Evolutionary conservation across 2,329 filamentous ascomycete genomes (phyloP), one percentile per base, ranked within the genome.

Genomic region (Xylaria arbuscula): DNA sequence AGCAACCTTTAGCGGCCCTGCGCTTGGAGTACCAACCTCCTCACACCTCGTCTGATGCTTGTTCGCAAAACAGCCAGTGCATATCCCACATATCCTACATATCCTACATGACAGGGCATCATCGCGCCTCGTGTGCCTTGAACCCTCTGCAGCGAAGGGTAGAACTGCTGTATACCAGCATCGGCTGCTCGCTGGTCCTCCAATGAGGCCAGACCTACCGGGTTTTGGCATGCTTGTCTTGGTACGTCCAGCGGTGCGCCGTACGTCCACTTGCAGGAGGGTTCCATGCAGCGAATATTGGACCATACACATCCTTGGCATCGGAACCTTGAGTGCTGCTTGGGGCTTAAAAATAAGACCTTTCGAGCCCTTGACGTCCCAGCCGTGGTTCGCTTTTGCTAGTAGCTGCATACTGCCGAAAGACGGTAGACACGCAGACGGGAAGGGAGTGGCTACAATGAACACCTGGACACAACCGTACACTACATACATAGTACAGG

Each of bases 271-370:
- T 55, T 66, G 51, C 50, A 58, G 62, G 58, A 68, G 68, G 66
- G 64, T 66, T 66, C 65, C 70, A 70, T 70, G 70, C 70, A 72
- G 65, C 65, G 63, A 70, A 72, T 72, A 70, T 72, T 68, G 68
- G 36, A 64, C 68, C 60, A 55, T 55, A 62, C 63, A 48, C 56
- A 53, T 51, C 48, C 70, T 72, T 71, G 70, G 70, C 70, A 65
- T 72, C 70, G 66, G 68, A 67, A 69, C 58, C 56, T 42, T 57
- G 55, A 38, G 55, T 57, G 11, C 55, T 57, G 38, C 55, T 64
- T 72, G 62, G 69, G 62, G 58, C 60, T 66, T 59, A 58, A 64
- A 62, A 48, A 56, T 42, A 36, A 55, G 47, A 48, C 50, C 55
- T 70, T 40, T 56, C 47, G 64, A 67, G 58, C 55, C 64, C 54